phyloP scores from a whole-genome alignment of 768 basidiomycete genomes.

The Calvatia gigantea region DNA sequence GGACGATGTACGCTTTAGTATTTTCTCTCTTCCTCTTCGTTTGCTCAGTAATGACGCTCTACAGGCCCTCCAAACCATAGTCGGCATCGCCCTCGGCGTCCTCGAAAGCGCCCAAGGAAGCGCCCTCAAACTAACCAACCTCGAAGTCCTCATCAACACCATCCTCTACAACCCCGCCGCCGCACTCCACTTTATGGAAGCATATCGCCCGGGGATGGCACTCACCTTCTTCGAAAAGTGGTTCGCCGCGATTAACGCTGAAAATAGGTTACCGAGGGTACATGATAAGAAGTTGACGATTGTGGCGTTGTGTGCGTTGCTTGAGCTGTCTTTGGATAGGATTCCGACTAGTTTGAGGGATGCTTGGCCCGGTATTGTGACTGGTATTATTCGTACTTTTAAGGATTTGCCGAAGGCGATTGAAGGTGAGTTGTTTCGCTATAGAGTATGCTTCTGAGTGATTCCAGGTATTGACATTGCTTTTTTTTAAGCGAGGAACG shows the following conservation, averaged over 20 bases:
- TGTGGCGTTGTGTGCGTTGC: conserved; percentile 67
- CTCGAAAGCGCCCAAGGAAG: conserved; percentile 61
- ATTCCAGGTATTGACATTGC: conserved; percentile 5
- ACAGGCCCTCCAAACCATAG: conserved; percentile 63
- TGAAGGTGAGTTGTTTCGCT: conserved; percentile 57
- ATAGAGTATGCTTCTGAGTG: not conserved
- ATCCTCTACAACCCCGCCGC: conserved; percentile 82
- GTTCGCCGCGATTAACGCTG: conserved; percentile 70
- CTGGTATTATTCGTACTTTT: conserved; percentile 68
- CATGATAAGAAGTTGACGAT: conserved; percentile 89
- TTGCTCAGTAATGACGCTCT: conserved; percentile 3
- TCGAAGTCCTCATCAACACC: conserved; percentile 80
- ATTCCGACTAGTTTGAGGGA: conserved; percentile 61
- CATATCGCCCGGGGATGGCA: conserved; percentile 50
- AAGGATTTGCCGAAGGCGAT: conserved; percentile 76
- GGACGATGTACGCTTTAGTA: conserved; percentile 61
- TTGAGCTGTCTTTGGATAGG: conserved; percentile 60
- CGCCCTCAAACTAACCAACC: conserved; percentile 68
- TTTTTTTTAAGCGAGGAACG: conserved; percentile 46
- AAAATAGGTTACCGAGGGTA: conserved; percentile 68
- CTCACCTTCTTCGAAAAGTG: conserved; percentile 82
- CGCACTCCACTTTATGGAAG: conserved; percentile 73
- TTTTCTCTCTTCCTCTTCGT: not conserved
- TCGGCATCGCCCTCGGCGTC: conserved; percentile 56
- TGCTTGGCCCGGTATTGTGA: conserved; percentile 76